phyloP scores from a whole-genome alignment of 1,139 yeast species.

The Zygoascus hellenicus region DNA sequence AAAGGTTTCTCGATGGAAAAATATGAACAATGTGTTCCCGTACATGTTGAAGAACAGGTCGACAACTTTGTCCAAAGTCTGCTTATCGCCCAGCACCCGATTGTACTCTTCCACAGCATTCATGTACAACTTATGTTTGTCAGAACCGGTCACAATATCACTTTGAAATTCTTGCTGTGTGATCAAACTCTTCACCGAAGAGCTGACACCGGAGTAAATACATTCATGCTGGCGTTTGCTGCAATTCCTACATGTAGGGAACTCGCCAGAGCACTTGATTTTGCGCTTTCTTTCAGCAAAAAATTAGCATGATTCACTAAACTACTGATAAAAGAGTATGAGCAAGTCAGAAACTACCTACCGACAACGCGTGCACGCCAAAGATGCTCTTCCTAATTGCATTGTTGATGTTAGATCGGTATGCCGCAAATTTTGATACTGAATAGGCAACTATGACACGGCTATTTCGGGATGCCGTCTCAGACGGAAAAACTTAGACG shows the following conservation, averaged over 20 bases:
- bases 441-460: too few relatives aligned
- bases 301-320: too few relatives aligned
- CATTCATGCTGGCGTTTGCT: background rate
- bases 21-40: slow-evolving; percentile 1
- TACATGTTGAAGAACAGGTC: slow-evolving; percentile 6
- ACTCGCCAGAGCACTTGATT: slow-evolving; percentile 4
- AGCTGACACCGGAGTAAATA: background rate
- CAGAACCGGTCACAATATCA: slow-evolving; percentile 1
- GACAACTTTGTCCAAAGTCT: slow-evolving; percentile 1
- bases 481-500: too few relatives aligned
- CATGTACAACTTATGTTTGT: background rate
- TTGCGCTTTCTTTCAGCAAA: background rate
- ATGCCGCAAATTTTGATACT: too few relatives aligned
- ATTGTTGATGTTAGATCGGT: background rate
- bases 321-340: background rate
- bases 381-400: slow-evolving; percentile 2
- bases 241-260: background rate
- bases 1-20: slow-evolving; percentile 2
- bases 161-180: background rate
- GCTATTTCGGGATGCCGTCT: too few relatives aligned
- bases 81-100: slow-evolving; percentile 2
- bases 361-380: slow-evolving; percentile 1
- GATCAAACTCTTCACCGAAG: background rate
- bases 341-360: background rate
- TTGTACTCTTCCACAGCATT: background rate